Conservation (phyloP, 495 filamentous ascomycete species). For the Collariella sp. region DNA sequence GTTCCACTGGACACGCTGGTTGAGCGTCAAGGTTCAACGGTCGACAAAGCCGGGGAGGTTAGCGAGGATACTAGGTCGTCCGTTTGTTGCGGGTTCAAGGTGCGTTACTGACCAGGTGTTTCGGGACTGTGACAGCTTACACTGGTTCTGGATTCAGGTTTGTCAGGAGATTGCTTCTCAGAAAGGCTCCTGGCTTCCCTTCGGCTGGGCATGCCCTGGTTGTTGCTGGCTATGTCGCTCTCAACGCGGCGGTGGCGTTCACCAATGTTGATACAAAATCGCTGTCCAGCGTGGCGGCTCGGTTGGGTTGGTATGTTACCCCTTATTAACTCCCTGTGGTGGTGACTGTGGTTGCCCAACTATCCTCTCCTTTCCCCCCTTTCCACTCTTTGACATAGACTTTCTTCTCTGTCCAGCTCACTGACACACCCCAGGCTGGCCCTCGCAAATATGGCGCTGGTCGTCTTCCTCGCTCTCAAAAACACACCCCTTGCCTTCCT, state of each 20-base stretch:
- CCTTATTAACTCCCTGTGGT: background rate
- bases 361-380: too few relatives aligned
- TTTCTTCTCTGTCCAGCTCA: background rate
- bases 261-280: constrained; percentile 34
- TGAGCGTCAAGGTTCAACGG: constrained; percentile 18
- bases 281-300: constrained; percentile 25
- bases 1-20: constrained; percentile 38
- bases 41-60: constrained; percentile 11
- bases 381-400: too few relatives aligned
- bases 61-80: constrained; percentile 12
- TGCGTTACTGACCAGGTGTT: constrained; percentile 3
- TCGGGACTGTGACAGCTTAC: too few relatives aligned
- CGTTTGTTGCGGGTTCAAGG: constrained; percentile 24
- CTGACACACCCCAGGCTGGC: constrained; percentile 37
- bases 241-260: constrained; percentile 44
- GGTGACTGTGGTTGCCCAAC: background rate
- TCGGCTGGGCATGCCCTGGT: constrained; percentile 45
- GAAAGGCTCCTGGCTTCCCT: constrained; percentile 42
- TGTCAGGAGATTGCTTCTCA: constrained; percentile 36
- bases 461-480: constrained; percentile 52
- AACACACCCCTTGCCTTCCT: constrained; percentile 52
- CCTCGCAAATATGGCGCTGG: constrained; percentile 44
- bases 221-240: constrained; percentile 39
- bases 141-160: constrained; percentile 19
- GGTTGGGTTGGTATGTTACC: constrained; percentile 44